A percentile compares a stretch with the other conserved stretches of the same genome.
These are phyloP conservation scores for Cystobasidium sp. DNA, from an alignment of 1,284 basidiomycete species.

Conservation along the genomic window DNA sequence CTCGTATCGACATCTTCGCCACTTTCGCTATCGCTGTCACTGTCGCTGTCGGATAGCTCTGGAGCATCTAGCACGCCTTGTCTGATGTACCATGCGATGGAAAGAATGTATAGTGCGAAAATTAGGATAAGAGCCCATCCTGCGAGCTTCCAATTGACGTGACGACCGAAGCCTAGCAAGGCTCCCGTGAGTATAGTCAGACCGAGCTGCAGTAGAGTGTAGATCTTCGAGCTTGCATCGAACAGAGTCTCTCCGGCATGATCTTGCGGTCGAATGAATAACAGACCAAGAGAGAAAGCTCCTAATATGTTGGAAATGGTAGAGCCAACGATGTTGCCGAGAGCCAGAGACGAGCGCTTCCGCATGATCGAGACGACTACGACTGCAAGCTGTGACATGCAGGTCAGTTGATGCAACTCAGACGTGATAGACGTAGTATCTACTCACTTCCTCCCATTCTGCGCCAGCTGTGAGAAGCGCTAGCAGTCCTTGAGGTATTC, in stretches of 20 bases:
- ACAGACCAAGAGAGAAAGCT: constrained; percentile 44
- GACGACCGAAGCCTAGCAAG: not conserved
- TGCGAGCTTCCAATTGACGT: constrained; percentile 16
- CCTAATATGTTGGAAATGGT: constrained; percentile 53
- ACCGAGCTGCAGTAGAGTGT: constrained; percentile 34
- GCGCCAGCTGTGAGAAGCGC: constrained; percentile 42
- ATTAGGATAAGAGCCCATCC: constrained; percentile 45
- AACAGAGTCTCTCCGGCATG: constrained; percentile 11
- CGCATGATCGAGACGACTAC: constrained; percentile 43
- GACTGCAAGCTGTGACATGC: constrained; percentile 38
- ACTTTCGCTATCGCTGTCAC: constrained; percentile 43
- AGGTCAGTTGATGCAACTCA: not conserved
- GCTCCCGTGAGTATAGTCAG: constrained; percentile 11
- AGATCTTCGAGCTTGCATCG: constrained; percentile 38
- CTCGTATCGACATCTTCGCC: constrained; percentile 7
- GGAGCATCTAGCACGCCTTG: constrained; percentile 49
- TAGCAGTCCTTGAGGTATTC: constrained; percentile 33
- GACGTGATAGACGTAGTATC: not conserved
- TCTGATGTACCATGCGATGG: constrained; percentile 49
- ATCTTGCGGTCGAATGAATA: constrained; percentile 19
- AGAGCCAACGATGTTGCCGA: constrained; percentile 53
- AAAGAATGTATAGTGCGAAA: constrained; percentile 49
- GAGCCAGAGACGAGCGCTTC: constrained; percentile 46
- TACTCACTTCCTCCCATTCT: constrained; percentile 43
- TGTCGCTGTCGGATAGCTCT: constrained; percentile 51